Base-by-base conservation (phyloP, 768 basidiomycete genomes). In the Roridomyces roridus region DNA sequence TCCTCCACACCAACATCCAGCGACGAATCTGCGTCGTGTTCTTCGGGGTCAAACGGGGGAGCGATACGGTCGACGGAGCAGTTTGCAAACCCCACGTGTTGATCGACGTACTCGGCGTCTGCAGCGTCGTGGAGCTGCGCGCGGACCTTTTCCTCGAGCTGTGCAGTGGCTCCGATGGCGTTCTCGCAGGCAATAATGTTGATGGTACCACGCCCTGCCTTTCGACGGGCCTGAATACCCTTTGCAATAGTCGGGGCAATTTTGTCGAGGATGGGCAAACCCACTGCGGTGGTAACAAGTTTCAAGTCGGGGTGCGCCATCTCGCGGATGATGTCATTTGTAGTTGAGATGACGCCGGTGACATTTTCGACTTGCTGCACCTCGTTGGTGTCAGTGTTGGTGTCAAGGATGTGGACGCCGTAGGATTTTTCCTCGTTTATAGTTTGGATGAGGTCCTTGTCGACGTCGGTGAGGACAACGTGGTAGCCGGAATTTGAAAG, bases 181-280 rank as follows among this genome's bases (percentile, higher is more conserved):
- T 78, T 78, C 63, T 78, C 76, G 64, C 76, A 78, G 1, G 75
- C 76, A 55, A 78, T 72, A 34, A 77, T 58, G 53, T 75, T 75
- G 10, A 77, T 67, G 8, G 21, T 65, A 23, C 42, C 66, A 17
- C 57, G 55, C 11, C 53, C 62, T 0, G 59, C 63, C 14, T 55
- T 46, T 37, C 66, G 63, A 15, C 75, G 73, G 36, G 64, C 67
- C 18, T 51, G 57, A 40, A 77, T 59, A 8, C 74, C 75, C 46
- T 65, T 56, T 5, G 75, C 74, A 46, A 77, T 65, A 11, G 66
- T 66, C 3, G 65, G 70, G 0, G 74, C 75, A 36, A 77, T 70
- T 53, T 70, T 71, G 47, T 65, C 65, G 39, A 77, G 70, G 14
- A 75, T 55, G 46, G 59, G 47, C 15, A 69, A 65, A 5, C 75